Base-by-base conservation (phyloP, 2,329 filamentous ascomycete genomes). In the Pseudocercospora pini-densiflorae region DNA sequence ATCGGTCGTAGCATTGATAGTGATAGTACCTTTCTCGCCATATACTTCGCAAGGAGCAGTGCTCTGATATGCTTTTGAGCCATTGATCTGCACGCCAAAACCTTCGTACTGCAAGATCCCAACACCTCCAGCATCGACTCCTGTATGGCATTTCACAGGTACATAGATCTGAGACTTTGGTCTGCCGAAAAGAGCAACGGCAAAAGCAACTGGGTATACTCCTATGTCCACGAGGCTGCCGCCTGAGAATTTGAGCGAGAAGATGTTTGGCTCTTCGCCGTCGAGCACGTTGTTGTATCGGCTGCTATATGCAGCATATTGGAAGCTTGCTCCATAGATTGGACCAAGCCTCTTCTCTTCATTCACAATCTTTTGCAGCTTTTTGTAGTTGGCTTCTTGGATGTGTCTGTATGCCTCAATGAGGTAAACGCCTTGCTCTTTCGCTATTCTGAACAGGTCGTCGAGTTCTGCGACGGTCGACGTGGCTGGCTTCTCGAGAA, bases 381-480 rank as follows among this genome's bases (percentile, higher is more conserved):
- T 73, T 62, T 81, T 80, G 78, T 82, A 84, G 73, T 84, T 84
- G 49, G 77, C 75, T 74, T 84, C 83, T 74, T 84, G 83, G 59
- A 84, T 79, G 71, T 85, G 83, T 40, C 83, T 76, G 76, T 79
- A 84, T 16, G 83, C 83, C 74, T 85, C 83, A 64, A 85, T 78
- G 14, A 84, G 71, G 66, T 81, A 79, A 9, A 83, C 77, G 16
- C 75, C 73, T 23, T 83, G 78, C 43, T 76, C 72, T 51, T 80
- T 76, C 1, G 82, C 81, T 14, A 80, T 73, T 16, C 71, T 68
- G 73, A 83, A 82, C 12, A 84, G 73, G 29, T 80, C 75, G 40
- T 82, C 77, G 3, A 84, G 76, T 68, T 84, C 81, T 1, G 71
- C 68, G 27, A 76, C 70, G 1, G 79, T 84, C 24, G 77, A 79